phyloP scores from a whole-genome alignment of 2,329 filamentous ascomycete species.

The Tolypocladium ovalisporum region DNA sequence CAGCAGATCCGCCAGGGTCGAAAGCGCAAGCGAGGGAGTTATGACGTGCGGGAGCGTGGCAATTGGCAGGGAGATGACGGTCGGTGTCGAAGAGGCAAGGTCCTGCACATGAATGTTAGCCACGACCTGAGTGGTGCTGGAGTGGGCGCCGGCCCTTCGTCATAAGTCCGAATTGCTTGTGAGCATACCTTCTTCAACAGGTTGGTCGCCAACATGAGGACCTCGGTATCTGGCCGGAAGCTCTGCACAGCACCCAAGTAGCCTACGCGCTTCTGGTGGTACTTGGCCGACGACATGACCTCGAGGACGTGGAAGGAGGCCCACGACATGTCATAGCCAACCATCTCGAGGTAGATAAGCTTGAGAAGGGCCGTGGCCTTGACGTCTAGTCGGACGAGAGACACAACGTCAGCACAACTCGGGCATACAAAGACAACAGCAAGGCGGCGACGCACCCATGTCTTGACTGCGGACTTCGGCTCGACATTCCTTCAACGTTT shows the following conservation, averaged over 20 bases:
- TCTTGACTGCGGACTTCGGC: constrained; percentile 86
- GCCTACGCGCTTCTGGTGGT: constrained; percentile 88
- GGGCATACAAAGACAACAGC: neutral
- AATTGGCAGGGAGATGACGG: constrained; percentile 76
- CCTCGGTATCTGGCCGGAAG: constrained; percentile 90
- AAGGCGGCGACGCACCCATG: constrained; percentile 54
- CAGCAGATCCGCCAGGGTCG: constrained; percentile 74
- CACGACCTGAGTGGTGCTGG: neutral
- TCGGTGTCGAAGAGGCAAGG: constrained; percentile 59
- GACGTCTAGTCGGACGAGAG: constrained; percentile 48
- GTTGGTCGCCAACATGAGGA: constrained; percentile 95
- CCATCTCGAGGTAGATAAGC: constrained; percentile 96
- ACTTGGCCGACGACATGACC: constrained; percentile 95
- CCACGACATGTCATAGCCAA: constrained; percentile 99
- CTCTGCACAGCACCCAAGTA: constrained; percentile 94
- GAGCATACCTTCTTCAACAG: constrained; percentile 72
- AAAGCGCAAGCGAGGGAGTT: constrained; percentile 83
- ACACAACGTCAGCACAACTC: constrained; percentile 1
- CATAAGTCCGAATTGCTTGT: no score
- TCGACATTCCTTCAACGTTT: constrained; percentile 89
- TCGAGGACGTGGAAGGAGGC: constrained; percentile 96
- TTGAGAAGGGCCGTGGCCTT: constrained; percentile 95
- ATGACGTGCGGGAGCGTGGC: constrained; percentile 89
- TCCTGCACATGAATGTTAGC: constrained; percentile 33
- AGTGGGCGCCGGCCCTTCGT: no score